phyloP scores from a whole-genome alignment of 306 rosid genomes.

The Myrica gale region DNA sequence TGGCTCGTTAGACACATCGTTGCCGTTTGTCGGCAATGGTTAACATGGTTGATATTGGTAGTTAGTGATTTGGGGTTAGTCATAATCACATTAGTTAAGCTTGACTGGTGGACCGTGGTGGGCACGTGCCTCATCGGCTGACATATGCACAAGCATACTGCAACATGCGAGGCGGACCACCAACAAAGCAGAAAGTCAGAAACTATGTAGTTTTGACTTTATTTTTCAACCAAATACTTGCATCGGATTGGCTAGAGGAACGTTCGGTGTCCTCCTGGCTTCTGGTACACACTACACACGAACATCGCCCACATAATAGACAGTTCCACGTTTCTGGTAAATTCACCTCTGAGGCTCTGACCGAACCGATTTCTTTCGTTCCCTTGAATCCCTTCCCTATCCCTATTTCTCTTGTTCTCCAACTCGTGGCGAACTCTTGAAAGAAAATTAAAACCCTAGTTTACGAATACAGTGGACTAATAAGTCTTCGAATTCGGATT shows the following conservation, averaged over 20 bases:
- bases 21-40: no score
- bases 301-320: not conserved
- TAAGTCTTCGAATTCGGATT: not conserved
- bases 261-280: not conserved
- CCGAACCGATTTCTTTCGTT: constrained; percentile 9
- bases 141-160: no score
- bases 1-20: no score
- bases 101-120: constrained; percentile 10
- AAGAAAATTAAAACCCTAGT: constrained; percentile 10
- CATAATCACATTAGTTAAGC: not conserved
- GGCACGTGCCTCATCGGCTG: constrained; percentile 10
- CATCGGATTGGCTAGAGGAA: not conserved
- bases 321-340: not conserved
- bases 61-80: not conserved
- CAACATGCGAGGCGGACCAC: not conserved
- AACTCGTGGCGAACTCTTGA: not conserved
- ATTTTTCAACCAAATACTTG: not conserved
- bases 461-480: not conserved
- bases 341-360: constrained; percentile 27
- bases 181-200: not conserved
- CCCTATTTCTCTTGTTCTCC: no score
- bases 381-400: not conserved
- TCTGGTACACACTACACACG: no score
- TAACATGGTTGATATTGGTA: no score
- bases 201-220: not conserved